phyloP scores from a whole-genome alignment of 2,329 filamentous ascomycete genomes.

The Aspergillus vadensis region DNA sequence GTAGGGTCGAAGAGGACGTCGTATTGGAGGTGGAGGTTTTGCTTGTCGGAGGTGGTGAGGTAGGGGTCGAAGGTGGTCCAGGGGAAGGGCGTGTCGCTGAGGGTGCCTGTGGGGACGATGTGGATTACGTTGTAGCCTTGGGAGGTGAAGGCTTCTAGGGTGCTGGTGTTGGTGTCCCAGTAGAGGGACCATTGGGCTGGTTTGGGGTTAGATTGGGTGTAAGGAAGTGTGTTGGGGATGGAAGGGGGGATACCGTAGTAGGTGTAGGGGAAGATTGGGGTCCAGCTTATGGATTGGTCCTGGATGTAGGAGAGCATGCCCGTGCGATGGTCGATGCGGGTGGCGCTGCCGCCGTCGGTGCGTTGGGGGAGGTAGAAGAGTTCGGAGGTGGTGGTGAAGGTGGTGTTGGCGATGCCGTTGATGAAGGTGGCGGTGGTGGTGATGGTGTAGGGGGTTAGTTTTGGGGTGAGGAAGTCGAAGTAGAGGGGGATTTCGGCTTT shows the following conservation, averaged over 20 bases:
- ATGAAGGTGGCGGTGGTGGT: not conserved
- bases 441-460: not conserved
- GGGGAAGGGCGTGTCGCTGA: not conserved
- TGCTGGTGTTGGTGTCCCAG: constrained; percentile 1
- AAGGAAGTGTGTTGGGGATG: not conserved
- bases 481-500: not conserved
- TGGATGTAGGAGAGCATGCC: not conserved
- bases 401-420: not conserved
- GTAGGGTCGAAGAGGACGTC: not conserved
- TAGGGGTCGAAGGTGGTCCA: not conserved
- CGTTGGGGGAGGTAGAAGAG: constrained; percentile 4
- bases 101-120: constrained; percentile 1
- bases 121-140: constrained; percentile 4
- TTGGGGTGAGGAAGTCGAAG: not conserved
- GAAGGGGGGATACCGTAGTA: constrained; percentile 3
- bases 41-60: not conserved
- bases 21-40: not conserved
- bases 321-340: constrained; percentile 1
- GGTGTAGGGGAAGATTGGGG: constrained; percentile 5
- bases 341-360: constrained; percentile 6
- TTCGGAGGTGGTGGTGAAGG: not conserved
- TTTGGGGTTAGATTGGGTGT: not conserved
- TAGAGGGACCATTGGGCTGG: constrained; percentile 6
- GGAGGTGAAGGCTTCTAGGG: not conserved
- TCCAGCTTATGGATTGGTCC: not conserved